Conservation (phyloP, 495 filamentous ascomycete genomes). For the Thozetella sp. region DNA sequence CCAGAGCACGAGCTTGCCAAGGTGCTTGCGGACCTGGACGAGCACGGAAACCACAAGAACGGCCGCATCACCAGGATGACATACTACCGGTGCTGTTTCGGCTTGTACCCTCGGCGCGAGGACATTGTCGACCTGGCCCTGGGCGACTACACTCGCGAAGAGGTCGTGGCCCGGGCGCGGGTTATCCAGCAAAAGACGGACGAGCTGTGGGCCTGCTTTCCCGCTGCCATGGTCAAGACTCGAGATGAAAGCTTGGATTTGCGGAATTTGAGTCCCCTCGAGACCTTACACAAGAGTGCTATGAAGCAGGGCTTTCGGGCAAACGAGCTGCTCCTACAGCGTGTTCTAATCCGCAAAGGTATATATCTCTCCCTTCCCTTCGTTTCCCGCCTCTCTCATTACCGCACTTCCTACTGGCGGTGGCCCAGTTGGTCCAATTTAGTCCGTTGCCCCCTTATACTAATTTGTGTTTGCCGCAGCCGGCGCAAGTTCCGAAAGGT, state of each 20-base stretch:
- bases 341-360: constrained; percentile 39
- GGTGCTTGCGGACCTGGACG: constrained; percentile 20
- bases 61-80: constrained; percentile 23
- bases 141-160: constrained; percentile 26
- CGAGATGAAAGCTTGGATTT: constrained; percentile 22
- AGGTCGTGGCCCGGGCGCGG: constrained; percentile 23
- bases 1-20: constrained; percentile 19
- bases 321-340: constrained; percentile 47
- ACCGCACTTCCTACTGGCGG: not conserved
- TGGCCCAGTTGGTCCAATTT: not conserved
- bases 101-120: constrained; percentile 24
- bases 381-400: not conserved
- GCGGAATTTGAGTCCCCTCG: constrained; percentile 18
- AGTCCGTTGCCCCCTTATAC: not conserved
- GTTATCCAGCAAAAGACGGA: constrained; percentile 35
- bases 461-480: constrained; percentile 2
- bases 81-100: constrained; percentile 23
- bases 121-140: constrained; percentile 28
- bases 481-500: constrained; percentile 28
- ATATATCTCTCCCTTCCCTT: not conserved
- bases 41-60: constrained; percentile 22
- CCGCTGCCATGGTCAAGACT: constrained; percentile 35
- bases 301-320: constrained; percentile 39
- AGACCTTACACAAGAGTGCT: constrained; percentile 32
- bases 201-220: constrained; percentile 33